Percentiles rank a stretch among this genome's conserved stretches.
These are phyloP conservation scores for Plasmodium coatneyi DNA, from an alignment of 169 alveolate genomes.

Conservation along the genomic window DNA sequence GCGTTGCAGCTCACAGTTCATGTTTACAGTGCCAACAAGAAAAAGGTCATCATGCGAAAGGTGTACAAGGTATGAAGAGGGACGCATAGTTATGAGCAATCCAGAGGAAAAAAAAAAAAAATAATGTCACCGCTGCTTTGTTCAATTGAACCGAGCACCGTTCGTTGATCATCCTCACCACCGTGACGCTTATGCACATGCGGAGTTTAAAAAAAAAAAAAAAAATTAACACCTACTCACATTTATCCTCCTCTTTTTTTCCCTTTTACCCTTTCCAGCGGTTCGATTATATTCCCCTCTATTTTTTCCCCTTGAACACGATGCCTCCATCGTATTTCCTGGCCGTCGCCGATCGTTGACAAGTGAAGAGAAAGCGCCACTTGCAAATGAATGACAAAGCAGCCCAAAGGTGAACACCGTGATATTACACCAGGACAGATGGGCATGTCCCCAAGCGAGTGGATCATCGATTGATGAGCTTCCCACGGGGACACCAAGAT, in stretches of 20 bases:
- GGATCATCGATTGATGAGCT: background rate
- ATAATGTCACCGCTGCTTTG: background rate
- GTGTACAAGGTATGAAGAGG: conserved; percentile 46
- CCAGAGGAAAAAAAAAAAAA: background rate
- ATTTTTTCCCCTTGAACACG: conserved; percentile 54
- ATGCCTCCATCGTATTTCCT: conserved; percentile 73
- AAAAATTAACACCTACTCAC: background rate
- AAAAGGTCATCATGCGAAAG: conserved; percentile 19
- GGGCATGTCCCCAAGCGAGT: background rate
- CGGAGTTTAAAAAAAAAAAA: background rate
- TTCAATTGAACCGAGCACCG: background rate
- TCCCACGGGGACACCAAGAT: background rate
- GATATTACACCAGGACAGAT: background rate
- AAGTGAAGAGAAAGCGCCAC: conserved; percentile 9
- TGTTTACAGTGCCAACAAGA: conserved; percentile 13
- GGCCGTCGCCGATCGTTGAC: conserved; percentile 45
- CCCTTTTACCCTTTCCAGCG: conserved; percentile 23
- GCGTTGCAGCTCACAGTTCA: conserved; percentile 21
- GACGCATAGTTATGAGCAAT: background rate
- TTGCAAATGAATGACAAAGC: background rate
- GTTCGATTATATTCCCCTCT: conserved; percentile 59
- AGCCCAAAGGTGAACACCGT: background rate
- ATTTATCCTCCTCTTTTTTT: background rate
- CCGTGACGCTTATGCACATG: background rate
- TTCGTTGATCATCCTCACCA: background rate